Evolutionary conservation across 345 rosid genomes (phyloP), one percentile per base, ranked within the genome.

Genomic region (Iberis pinnata): DNA sequence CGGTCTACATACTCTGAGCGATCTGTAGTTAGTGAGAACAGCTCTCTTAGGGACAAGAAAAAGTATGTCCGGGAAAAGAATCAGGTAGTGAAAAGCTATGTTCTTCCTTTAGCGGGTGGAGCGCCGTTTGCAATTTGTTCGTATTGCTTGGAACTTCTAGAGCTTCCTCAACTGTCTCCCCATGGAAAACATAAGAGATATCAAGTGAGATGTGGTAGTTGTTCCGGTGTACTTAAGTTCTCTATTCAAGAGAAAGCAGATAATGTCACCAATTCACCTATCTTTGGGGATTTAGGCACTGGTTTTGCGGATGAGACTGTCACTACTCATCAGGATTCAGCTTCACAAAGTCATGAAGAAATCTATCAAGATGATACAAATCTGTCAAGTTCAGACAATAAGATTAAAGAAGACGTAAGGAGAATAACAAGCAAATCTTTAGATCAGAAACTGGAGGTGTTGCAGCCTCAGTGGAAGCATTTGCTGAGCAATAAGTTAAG

Each of bases 101-200:
- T 80, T 54, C 73, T 82, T 40, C 95, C 96, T 42, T 54, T 75
- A 7, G 87, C 76, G 5, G 96, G 96, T 4, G 98, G 83, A 18
- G 93, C 92, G 7, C 98, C 98, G 42, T 70, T 90, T 46, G 39
- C 76, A 49, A 62, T 80, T 60, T 90, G 96, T 68, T 64, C 72
- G 56, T 42, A 8, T 39, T 87, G 98, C 75, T 65, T 69, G 53
- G 73, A 54, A 33, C 73, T 61, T 49, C 73, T 90, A 55, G 81
- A 74, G 61, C 69, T 90, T 18, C 94, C 98, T 49, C 85, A 75
- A 37, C 89, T 79, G 68, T 84, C 80, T 70, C 76, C 78, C 35
- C 61, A 72, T 18, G 73, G 69, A 15, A 71, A 64, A 60, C 73
- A 67, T 43, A 79, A 72, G 53, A 75, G 60, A 58, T 86, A 82